Base-by-base conservation (phyloP, 441 rosid species). In the Biscutella auriculata region DNA sequence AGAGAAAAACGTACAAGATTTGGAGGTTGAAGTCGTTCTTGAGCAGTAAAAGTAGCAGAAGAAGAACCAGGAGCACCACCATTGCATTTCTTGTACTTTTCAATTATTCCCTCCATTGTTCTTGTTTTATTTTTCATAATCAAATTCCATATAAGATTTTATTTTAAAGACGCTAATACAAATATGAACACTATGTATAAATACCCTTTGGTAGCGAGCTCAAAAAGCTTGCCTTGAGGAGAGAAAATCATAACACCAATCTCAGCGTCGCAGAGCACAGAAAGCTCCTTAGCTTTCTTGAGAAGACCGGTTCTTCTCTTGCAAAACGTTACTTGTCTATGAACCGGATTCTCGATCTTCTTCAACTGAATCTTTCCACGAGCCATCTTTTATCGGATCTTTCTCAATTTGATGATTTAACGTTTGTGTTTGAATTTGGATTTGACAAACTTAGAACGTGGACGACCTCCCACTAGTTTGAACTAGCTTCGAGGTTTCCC, bases 241-340 rank as follows among this genome's bases (percentile, higher is more conserved):
- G 91, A 82, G 82, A 88, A 85, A 62, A 92, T 74, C 70, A 92
- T 46, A 35, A 92, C 73, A 14, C 94, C 98, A 54, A 92, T 82
- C 58, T 92, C 94, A 8, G 96, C 95, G 57, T 92, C 98, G 23
- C 98, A 92, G 5, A 92, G 80, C 41, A 92, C 90, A 57, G 96
- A 84, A 45, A 92, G 96, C 79, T 92, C 98, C 72, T 79, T 92
- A 25, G 95, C 98, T 80, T 92, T 92, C 83, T 92, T 88, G 23
- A 92, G 90, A 16, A 92, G 88, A 9, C 98, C 98, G 1, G 83
- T 67, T 34, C 98, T 87, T 26, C 98, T 88, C 79, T 92, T 92
- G 75, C 96, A 92, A 83, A 92, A 92, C 69, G 95, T 92, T 14
- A 92, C 98, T 69, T 92, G 98, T 62, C 96, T 63, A 70, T 86